These are phyloP conservation scores for Parastagonospora avenae DNA, from an alignment of 2,329 filamentous ascomycete genomes.

Conservation along the genomic window DNA sequence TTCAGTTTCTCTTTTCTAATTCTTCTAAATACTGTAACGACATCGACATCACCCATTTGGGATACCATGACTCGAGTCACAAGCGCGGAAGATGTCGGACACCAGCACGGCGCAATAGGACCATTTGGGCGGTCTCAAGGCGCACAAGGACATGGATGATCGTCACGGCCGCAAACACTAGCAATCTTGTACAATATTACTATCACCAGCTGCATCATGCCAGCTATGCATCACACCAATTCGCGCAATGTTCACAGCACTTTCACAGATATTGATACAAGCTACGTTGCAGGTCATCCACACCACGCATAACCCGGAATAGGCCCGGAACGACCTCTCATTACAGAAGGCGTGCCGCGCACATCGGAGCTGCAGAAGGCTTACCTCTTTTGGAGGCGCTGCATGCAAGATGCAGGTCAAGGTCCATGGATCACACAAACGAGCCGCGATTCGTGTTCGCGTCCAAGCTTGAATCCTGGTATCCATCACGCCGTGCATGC, in stretches of 20 bases:
- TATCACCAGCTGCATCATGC: slow-evolving; percentile 6
- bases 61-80: slow-evolving; percentile 2
- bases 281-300: slow-evolving; percentile 3
- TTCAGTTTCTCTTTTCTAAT: slow-evolving; percentile 5
- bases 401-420: slow-evolving; percentile 11
- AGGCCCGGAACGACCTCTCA: slow-evolving; percentile 1
- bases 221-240: slow-evolving; percentile 2
- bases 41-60: slow-evolving; percentile 13
- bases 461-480: slow-evolving; percentile 7
- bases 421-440: slow-evolving; percentile 4
- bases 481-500: slow-evolving; percentile 14
- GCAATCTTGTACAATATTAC: slow-evolving; percentile 25
- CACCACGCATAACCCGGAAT: slow-evolving; percentile 2
- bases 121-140: slow-evolving; percentile 5
- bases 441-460: slow-evolving; percentile 14
- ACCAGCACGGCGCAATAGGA: slow-evolving; percentile 16
- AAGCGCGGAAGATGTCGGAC: slow-evolving; percentile 1
- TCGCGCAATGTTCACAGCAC: neutral
- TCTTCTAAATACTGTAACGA: slow-evolving; percentile 16
- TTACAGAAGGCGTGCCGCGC: slow-evolving; percentile 10
- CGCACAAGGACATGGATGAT: slow-evolving; percentile 12
- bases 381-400: slow-evolving; percentile 1
- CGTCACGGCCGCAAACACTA: slow-evolving; percentile 16
- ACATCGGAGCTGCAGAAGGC: slow-evolving; percentile 9
- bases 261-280: slow-evolving; percentile 7